Conservation (phyloP, 805 yeast genomes). For the Metschnikowia cubensis region DNA sequence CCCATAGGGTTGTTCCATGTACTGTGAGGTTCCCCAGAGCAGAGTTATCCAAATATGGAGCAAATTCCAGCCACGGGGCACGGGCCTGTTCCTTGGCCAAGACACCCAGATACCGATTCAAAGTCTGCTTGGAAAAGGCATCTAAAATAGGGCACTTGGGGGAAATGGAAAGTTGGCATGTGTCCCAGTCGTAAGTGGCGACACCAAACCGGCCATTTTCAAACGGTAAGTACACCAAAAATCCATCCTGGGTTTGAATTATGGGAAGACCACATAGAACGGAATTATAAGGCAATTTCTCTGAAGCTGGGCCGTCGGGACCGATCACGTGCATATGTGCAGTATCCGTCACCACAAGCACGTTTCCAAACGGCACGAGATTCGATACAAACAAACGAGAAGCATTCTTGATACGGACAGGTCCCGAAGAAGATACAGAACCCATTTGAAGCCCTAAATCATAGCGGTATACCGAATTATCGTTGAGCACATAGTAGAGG, state of each 20-base stretch:
- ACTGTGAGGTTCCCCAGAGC: conserved; percentile 25
- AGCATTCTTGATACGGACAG: conserved; percentile 5
- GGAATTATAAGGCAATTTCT: conserved; percentile 8
- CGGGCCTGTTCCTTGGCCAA: conserved; percentile 13
- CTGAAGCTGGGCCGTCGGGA: not conserved
- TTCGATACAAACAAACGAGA: conserved; percentile 16
- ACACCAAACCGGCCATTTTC: conserved; percentile 12
- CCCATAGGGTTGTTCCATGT: conserved; percentile 9
- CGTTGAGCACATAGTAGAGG: conserved; percentile 14
- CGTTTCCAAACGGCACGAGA: not conserved
- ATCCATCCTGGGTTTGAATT: not conserved
- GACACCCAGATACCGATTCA: conserved; percentile 16
- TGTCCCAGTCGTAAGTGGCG: conserved; percentile 1
- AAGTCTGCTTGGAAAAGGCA: conserved; percentile 18
- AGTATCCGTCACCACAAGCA: conserved; percentile 11
- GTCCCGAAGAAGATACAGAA: not conserved
- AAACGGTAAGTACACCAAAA: conserved; percentile 4
- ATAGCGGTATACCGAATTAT: conserved; percentile 18
- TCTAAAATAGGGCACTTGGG: conserved; percentile 7
- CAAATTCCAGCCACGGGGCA: conserved; percentile 13
- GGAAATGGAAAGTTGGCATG: not conserved
- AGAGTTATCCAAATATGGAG: conserved; percentile 19
- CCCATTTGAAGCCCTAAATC: not conserved
- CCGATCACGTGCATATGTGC: conserved; percentile 2
- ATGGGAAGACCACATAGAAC: conserved; percentile 7